phyloP scores from a whole-genome alignment of 2,329 filamentous ascomycete species.

The Penicillium sp. region DNA sequence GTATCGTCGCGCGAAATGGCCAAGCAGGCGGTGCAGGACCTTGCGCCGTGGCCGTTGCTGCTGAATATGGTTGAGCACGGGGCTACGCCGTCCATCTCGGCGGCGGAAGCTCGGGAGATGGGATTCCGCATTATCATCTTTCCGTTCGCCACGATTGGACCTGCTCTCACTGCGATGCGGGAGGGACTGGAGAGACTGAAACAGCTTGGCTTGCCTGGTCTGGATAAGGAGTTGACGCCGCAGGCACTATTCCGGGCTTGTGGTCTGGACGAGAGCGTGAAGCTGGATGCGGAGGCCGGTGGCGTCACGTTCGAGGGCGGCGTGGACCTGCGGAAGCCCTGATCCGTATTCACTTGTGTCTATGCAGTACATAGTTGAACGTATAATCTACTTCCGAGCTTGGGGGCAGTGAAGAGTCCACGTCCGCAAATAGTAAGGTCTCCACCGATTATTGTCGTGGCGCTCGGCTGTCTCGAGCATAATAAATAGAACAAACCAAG shows the following conservation, averaged over 20 bases:
- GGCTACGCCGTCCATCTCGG: slow-evolving; percentile 37
- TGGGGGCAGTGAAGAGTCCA: neutral
- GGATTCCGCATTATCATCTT: slow-evolving; percentile 44
- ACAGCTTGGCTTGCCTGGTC: slow-evolving; percentile 31
- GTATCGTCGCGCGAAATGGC: slow-evolving; percentile 38
- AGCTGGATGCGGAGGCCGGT: slow-evolving; percentile 39
- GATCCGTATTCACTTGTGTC: neutral
- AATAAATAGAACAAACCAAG: neutral
- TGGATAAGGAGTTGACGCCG: slow-evolving; percentile 30
- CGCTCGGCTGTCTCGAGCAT: neutral
- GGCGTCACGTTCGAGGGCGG: slow-evolving; percentile 32
- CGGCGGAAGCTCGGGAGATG: slow-evolving; percentile 36
- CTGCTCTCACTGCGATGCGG: slow-evolving; percentile 36
- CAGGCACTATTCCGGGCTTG: slow-evolving; percentile 43
- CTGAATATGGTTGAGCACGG: slow-evolving; percentile 46
- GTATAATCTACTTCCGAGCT: neutral
- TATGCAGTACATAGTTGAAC: neutral
- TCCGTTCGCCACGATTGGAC: slow-evolving; percentile 38
- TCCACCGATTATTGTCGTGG: slow-evolving; percentile 6
- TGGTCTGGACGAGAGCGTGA: slow-evolving; percentile 40
- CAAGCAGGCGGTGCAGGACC: slow-evolving; percentile 30
- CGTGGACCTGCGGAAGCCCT: slow-evolving; percentile 26
- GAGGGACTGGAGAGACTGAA: slow-evolving; percentile 37
- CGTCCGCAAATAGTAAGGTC: slow-evolving; percentile 15
- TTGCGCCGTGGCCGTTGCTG: slow-evolving; percentile 39